Base-by-base conservation (phyloP, 176 grass and related monocot genomes). In the Musa schizocarpa region DNA sequence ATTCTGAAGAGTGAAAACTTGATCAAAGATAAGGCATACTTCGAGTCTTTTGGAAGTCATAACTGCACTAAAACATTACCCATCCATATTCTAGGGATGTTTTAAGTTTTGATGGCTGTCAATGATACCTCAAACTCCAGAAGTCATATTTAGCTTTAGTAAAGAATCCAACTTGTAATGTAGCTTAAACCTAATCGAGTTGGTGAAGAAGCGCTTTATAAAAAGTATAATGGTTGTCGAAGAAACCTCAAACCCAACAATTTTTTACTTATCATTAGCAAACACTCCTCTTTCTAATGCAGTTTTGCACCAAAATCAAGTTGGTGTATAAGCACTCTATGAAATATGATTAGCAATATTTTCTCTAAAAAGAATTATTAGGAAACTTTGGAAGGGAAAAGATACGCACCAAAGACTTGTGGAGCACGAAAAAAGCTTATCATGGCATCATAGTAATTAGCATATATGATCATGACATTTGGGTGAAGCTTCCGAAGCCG, bases 391-490 rank as follows among this genome's bases (percentile, higher is more conserved):
- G 24, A 16, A 55, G 71, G 25, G 19, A 54, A 56, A 27, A 26
- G n/a, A 25, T 14, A 17, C 72, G 7, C 3, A 74, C 72, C 72
- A 56, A 74, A 74, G 72, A 74, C 8, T 16, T 74, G 23, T 55
- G 72, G 72, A 56, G 53, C 23, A 1, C 14, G 52, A 21, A 74
- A 74, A 11, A 74, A 17, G 61, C 75, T 77, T 4, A 68, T 2
- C 12, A 19, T 13, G 22, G 83, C 74, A 21, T 26, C 74, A 54
- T 74, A 85, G 68, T 85, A 85, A 69, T 85, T 70, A 12, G 9
- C 74, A 71, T 85, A 85, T 56, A 81, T 34, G 9, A 85, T 12
- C 9, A 68, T 66, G 29, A 78, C 34, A 0, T 20, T 20, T 11
- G 26, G 23, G 13, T 76, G 34, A 23, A 9, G 5, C 13, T 9